Conservation (phyloP, 1,284 basidiomycete species). For the Papiliotrema terrestris region DNA sequence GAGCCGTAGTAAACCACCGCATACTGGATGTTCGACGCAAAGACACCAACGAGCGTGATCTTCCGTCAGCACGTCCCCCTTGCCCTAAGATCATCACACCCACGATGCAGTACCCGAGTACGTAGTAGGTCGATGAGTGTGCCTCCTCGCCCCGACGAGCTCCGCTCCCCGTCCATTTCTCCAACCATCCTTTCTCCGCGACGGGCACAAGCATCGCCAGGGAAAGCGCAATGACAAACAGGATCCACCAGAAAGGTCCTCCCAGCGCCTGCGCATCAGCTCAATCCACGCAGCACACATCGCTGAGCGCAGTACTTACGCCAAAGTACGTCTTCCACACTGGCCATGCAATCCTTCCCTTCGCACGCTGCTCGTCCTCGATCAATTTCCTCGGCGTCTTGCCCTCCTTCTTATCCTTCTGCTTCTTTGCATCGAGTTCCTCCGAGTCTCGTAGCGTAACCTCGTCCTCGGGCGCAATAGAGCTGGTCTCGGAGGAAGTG, state of each 20-base stretch:
- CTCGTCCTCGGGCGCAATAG: constrained; percentile 38
- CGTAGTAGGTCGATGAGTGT: constrained; percentile 66
- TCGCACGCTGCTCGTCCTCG: constrained; percentile 84
- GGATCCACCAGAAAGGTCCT: constrained; percentile 56
- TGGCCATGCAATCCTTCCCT: constrained; percentile 68
- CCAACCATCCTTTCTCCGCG: constrained; percentile 76
- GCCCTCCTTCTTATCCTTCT: too few relatives aligned
- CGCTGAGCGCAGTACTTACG: too few relatives aligned
- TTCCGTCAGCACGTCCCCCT: constrained; percentile 1
- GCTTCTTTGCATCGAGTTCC: constrained; percentile 24
- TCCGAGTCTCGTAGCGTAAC: constrained; percentile 23
- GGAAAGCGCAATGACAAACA: constrained; percentile 60
- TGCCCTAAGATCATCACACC: constrained; percentile 5
- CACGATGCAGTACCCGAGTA: constrained; percentile 65
- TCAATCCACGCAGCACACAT: neutral
- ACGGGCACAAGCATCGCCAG: constrained; percentile 71
- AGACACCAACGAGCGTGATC: constrained; percentile 40
- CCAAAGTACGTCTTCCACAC: constrained; percentile 79
- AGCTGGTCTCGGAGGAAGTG: constrained; percentile 37
- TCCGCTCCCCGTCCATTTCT: constrained; percentile 51
- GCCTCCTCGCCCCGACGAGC: constrained; percentile 10
- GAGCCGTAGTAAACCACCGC: constrained; percentile 57
- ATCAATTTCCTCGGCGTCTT: constrained; percentile 77
- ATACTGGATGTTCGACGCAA: constrained; percentile 39
- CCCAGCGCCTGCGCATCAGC: constrained; percentile 26